These are phyloP conservation scores for Talaromyces sp. DNA, from an alignment of 2,329 filamentous ascomycete genomes.

Conservation along the genomic window DNA sequence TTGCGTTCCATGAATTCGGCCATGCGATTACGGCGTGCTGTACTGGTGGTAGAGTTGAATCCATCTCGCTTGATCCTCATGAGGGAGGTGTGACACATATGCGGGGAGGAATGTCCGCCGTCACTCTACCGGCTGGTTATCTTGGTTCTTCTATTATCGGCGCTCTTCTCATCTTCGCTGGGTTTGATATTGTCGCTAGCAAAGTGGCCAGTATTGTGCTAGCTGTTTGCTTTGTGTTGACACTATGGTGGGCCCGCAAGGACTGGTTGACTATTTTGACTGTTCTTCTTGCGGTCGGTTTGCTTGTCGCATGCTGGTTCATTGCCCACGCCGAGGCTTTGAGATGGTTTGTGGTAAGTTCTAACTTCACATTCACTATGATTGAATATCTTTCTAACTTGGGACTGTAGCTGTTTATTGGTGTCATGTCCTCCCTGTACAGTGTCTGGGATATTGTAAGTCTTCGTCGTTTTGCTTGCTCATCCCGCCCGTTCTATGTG, in stretches of 20 bases:
- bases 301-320: constrained; percentile 77
- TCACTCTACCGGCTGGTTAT: constrained; percentile 78
- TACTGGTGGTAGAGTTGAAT: constrained; percentile 73
- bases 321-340: constrained; percentile 74
- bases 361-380: too few species aligned
- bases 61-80: constrained; percentile 72
- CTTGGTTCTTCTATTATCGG: constrained; percentile 77
- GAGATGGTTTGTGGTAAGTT: constrained; percentile 67
- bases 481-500: neutral
- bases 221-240: constrained; percentile 74
- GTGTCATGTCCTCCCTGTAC: constrained; percentile 79
- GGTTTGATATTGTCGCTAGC: constrained; percentile 78
- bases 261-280: constrained; percentile 78
- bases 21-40: constrained; percentile 73
- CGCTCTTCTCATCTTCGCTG: constrained; percentile 75
- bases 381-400: constrained; percentile 4
- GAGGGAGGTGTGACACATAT: constrained; percentile 80
- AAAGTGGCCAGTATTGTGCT: constrained; percentile 76
- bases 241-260: constrained; percentile 77
- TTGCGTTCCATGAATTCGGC: constrained; percentile 79
- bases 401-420: constrained; percentile 66
- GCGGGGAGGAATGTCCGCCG: constrained; percentile 68
- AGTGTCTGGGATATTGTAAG: constrained; percentile 78
- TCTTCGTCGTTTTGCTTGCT: neutral
- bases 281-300: constrained; percentile 68